These are phyloP conservation scores for Citrus reticulata DNA, from an alignment of 345 rosid species.

Conservation along the genomic window DNA sequence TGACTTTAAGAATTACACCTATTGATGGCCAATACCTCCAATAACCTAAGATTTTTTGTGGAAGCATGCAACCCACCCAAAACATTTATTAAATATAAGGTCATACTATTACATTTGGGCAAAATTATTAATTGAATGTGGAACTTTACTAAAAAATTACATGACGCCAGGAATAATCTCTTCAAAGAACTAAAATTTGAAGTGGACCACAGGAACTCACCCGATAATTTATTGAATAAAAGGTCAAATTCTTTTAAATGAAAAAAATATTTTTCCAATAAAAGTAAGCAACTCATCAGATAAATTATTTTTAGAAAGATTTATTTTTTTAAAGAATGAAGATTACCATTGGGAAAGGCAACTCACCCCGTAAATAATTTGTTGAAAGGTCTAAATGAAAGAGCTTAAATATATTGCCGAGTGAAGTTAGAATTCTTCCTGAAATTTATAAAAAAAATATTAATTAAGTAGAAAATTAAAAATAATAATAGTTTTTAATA, in stretches of 20 bases:
- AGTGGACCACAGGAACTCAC: neutral
- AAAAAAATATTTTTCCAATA: too few species aligned
- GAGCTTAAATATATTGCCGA: neutral
- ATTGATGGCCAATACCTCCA: too few species aligned
- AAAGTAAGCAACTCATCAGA: too few species aligned
- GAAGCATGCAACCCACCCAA: too few species aligned
- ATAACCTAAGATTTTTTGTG: neutral
- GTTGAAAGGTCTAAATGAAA: neutral
- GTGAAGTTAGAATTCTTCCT: neutral
- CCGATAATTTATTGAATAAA: neutral
- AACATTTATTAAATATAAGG: too few species aligned
- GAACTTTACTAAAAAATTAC: too few species aligned
- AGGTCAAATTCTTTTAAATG: neutral
- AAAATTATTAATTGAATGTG: neutral
- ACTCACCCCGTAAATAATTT: neutral
- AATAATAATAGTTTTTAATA: too few species aligned
- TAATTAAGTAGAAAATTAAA: neutral
- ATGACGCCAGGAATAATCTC: too few species aligned
- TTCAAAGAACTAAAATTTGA: too few species aligned
- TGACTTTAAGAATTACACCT: neutral
- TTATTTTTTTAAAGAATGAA: neutral
- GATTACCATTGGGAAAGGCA: neutral
- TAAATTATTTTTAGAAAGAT: neutral
- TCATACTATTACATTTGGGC: too few species aligned
- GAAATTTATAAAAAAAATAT: neutral